Percentiles rank a stretch among this genome's conserved stretches.
These are phyloP conservation scores for Plasmodium cynomolgi DNA, from an alignment of 169 alveolate genomes.

Conservation along the genomic window DNA sequence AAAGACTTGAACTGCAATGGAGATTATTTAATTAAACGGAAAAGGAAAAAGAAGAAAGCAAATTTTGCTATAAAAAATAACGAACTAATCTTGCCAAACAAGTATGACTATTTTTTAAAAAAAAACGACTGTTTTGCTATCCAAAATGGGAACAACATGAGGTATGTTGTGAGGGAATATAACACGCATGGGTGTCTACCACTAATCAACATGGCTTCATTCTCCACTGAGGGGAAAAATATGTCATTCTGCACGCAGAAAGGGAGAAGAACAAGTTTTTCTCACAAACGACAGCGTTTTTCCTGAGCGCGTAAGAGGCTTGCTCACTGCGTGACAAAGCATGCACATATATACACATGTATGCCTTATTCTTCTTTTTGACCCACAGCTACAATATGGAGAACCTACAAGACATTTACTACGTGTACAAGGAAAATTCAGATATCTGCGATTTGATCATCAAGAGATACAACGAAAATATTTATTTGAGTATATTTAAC, in stretches of 20 bases:
- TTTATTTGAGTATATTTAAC: slow-evolving; percentile 51
- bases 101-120: slow-evolving; percentile 27
- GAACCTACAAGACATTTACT: slow-evolving; percentile 56
- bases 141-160: neutral
- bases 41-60: slow-evolving; percentile 5
- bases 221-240: neutral
- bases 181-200: neutral
- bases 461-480: slow-evolving; percentile 44
- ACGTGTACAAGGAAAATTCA: slow-evolving; percentile 46
- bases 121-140: neutral
- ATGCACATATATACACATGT: neutral
- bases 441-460: slow-evolving; percentile 40
- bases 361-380: neutral
- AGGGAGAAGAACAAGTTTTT: neutral
- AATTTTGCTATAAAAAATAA: slow-evolving; percentile 20
- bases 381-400: slow-evolving; percentile 10
- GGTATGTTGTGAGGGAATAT: neutral
- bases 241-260: neutral
- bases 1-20: slow-evolving; percentile 34
- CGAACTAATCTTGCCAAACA: slow-evolving; percentile 18
- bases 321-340: neutral
- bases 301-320: neutral
- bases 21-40: slow-evolving; percentile 30
- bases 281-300: neutral
- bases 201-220: neutral